Conservation (phyloP, 176 grass and related monocot genomes). For the Chrysopogon serrulatus region DNA sequence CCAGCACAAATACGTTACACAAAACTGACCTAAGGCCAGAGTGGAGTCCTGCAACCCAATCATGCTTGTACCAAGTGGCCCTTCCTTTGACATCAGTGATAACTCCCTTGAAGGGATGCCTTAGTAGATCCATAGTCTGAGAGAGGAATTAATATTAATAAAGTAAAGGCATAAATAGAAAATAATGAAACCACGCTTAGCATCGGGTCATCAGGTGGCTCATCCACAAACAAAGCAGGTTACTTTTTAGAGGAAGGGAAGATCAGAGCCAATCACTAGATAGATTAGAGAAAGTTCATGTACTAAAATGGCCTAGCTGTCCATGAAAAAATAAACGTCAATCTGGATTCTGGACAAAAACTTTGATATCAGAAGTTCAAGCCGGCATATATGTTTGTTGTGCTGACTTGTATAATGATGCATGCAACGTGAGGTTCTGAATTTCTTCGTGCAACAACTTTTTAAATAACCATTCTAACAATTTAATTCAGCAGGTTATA, state of each 20-base stretch:
- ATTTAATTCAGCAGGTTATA: not conserved
- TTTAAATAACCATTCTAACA: not conserved
- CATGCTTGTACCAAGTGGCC: slow-evolving; percentile 64
- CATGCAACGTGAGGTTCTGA: not conserved
- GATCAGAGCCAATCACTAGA: not conserved
- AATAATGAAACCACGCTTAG: not conserved
- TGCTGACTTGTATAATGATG: not conserved
- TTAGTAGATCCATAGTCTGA: slow-evolving; percentile 52
- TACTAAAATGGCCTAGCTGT: not conserved
- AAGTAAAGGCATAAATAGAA: not conserved
- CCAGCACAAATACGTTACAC: not conserved
- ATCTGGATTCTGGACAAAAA: not conserved
- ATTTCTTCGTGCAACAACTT: not conserved
- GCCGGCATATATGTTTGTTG: not conserved
- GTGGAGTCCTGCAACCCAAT: slow-evolving; percentile 54
- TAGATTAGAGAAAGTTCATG: not conserved
- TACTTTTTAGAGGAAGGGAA: not conserved
- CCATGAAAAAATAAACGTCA: not conserved
- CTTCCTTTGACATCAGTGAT: slow-evolving; percentile 61
- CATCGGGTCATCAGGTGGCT: not conserved
- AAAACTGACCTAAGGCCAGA: slow-evolving; percentile 59
- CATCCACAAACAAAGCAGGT: not conserved
- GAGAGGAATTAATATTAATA: not conserved
- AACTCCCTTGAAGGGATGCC: slow-evolving; percentile 54
- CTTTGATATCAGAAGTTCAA: not conserved